phyloP scores from a whole-genome alignment of 1,284 basidiomycete species.

The Termitomyces sp. region DNA sequence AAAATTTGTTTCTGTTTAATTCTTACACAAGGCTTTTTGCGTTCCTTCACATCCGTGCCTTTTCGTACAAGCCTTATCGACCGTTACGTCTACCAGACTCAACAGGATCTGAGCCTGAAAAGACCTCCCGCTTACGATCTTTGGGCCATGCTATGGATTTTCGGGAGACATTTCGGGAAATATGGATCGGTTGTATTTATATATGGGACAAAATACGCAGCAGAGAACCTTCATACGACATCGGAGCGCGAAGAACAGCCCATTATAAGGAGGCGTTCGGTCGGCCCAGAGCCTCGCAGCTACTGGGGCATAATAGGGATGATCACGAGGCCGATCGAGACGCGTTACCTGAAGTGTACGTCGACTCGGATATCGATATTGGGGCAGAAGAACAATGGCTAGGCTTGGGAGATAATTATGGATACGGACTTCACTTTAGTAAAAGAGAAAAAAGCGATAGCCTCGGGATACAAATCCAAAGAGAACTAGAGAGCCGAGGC shows the following conservation, averaged over 20 bases:
- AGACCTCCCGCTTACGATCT: conserved; percentile 48
- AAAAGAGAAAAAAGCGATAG: conserved; percentile 48
- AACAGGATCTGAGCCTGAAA: conserved; percentile 27
- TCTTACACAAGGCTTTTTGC: conserved; percentile 48
- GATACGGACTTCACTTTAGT: conserved; percentile 35
- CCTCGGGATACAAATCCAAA: conserved; percentile 47
- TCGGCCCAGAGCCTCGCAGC: conserved; percentile 25
- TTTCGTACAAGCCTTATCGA: conserved; percentile 65
- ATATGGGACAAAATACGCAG: conserved; percentile 47
- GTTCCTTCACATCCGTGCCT: conserved; percentile 70
- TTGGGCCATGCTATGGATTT: conserved; percentile 65
- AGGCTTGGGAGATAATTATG: conserved; percentile 42
- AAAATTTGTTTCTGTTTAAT: neutral
- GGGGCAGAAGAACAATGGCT: conserved; percentile 49
- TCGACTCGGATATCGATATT: conserved; percentile 36
- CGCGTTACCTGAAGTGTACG: conserved; percentile 29
- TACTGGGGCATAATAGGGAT: conserved; percentile 2
- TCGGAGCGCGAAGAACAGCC: conserved; percentile 41
- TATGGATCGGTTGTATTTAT: conserved; percentile 52
- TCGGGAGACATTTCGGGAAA: conserved; percentile 59
- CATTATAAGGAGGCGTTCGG: conserved; percentile 52
- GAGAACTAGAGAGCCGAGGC: conserved; percentile 46
- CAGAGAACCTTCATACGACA: conserved; percentile 43
- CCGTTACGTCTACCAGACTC: conserved; percentile 23
- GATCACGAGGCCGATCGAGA: conserved; percentile 10